Evolutionary conservation across 106 monocot species (phyloP).

Genomic region (Hemerocallis citrina): DNA sequence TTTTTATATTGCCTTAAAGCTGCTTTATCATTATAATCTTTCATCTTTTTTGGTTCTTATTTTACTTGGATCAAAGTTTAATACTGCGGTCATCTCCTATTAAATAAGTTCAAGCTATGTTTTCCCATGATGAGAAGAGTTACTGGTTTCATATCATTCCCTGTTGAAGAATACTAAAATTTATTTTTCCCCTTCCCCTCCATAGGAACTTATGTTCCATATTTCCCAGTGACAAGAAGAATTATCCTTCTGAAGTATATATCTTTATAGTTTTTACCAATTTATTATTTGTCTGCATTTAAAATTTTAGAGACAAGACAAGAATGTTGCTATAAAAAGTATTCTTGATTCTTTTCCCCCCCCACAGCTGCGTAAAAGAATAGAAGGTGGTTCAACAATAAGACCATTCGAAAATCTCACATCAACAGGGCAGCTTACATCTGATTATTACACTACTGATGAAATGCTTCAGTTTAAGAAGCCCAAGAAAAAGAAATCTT

Average conservation of each 20-base stretch:
- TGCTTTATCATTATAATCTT: background rate
- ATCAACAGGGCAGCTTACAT: constrained; percentile 41
- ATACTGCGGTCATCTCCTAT: background rate
- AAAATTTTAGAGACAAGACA: too few relatives aligned
- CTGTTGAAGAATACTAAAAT: too few relatives aligned
- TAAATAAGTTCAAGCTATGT: background rate
- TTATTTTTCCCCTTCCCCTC: too few relatives aligned
- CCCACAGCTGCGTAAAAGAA: constrained; percentile 67
- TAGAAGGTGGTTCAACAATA: constrained; percentile 34
- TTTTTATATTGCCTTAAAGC: constrained; percentile 1
- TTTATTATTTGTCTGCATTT: too few relatives aligned
- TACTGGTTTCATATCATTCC: too few relatives aligned
- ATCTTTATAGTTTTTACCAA: too few relatives aligned
- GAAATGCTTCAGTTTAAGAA: constrained; percentile 98
- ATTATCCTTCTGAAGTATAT: too few relatives aligned
- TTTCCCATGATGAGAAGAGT: constrained; percentile 2
- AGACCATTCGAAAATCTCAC: constrained; percentile 61
- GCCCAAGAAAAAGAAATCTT: constrained; percentile 93
- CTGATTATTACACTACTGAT: constrained; percentile 83
- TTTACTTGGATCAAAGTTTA: background rate
- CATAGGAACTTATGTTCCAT: too few relatives aligned
- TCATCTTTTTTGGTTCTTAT: background rate
- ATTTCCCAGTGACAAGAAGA: too few relatives aligned
- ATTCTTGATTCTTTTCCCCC: too few relatives aligned
- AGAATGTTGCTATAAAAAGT: too few relatives aligned